phyloP scores from a whole-genome alignment of 352 stramenopile genomes.

The Phytopythium ostracodes region DNA sequence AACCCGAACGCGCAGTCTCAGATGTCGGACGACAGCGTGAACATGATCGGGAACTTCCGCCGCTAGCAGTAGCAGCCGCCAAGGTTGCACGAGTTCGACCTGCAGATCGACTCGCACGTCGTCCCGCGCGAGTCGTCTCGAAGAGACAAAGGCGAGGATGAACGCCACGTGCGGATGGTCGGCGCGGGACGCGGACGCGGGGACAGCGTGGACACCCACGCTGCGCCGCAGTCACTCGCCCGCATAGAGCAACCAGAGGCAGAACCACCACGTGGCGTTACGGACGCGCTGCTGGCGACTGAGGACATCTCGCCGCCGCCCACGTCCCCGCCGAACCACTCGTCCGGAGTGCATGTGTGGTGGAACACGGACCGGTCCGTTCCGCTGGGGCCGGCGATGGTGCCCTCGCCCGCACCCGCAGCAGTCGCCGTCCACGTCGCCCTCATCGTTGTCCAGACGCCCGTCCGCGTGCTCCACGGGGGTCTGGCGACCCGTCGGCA shows the following conservation, averaged over 20 bases:
- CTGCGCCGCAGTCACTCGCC: conserved; percentile 3
- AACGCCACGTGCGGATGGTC: conserved; percentile 7
- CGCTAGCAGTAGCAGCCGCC: conserved; percentile 8
- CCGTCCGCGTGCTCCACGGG: conserved; percentile 22
- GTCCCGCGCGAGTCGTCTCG: not conserved
- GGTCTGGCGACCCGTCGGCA: conserved; percentile 17
- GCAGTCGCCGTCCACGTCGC: not conserved
- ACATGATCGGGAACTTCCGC: conserved; percentile 22
- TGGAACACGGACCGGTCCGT: not conserved
- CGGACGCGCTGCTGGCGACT: not conserved
- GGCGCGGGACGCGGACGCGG: not conserved
- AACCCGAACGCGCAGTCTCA: not conserved
- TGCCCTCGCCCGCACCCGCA: not conserved
- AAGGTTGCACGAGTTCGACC: conserved; percentile 17
- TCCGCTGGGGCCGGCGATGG: too few relatives aligned
- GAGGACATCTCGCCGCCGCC: not conserved
- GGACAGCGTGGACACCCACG: not conserved
- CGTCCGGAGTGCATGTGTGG: not conserved
- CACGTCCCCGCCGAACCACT: not conserved
- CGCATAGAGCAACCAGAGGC: not conserved
- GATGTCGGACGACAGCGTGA: conserved; percentile 11
- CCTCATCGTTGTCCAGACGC: not conserved
- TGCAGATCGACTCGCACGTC: conserved; percentile 22
- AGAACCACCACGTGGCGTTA: not conserved
- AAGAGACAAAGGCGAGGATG: conserved; percentile 5